Evolutionary conservation across 257 asterid genomes (phyloP), one percentile per base, ranked within the genome.

Genomic region (Penstemon davidsonii): DNA sequence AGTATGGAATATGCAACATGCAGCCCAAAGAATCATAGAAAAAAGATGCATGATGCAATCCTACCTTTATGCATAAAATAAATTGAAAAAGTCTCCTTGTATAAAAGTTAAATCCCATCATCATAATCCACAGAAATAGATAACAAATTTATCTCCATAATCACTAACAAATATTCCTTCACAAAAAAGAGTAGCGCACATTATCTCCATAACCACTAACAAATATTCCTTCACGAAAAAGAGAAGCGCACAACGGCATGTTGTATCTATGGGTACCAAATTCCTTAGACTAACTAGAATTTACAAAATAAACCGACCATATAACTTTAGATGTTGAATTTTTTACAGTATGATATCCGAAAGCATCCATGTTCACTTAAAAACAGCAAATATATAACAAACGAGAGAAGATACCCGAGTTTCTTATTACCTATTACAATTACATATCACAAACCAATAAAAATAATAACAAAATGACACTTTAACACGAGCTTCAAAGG

Each of bases 401-500:
- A 70, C 74, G 67, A 73, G 68, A 71, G 55, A 67, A 55, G 41
- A 37, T n/a, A 62, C 64, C 39, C 68, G 40, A 76, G 83, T 77
- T 67, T 79, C 69, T 82, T 82, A 87, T 80, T 81, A 76, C 76
- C 86, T 82, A 79, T 65, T 67, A 68, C 76, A 81, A 79, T 81
- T 75, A 83, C 87, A 88, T 51, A 78, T 80, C 91, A 83, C 86
- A 86, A 87, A 81, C 86, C 85, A 85, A 80, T 74, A 78, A 76
- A 70, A 79, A 67, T 25, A 76, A 83, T 71, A 57, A 73, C 57
- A 76, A 74, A 44, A 49, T 71, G 71, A 83, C 79, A 67, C 83
- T 79, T 61, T 67, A 74, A 65, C 55, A 73, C 72, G 67, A 74
- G 57, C 72, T 67, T 58, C 76, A 76, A 78, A 68, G 47, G 80